Evolutionary conservation across 208 protist species (phyloP), one percentile per base, ranked within the genome.

Genomic region (Trypanosoma grayi): DNA sequence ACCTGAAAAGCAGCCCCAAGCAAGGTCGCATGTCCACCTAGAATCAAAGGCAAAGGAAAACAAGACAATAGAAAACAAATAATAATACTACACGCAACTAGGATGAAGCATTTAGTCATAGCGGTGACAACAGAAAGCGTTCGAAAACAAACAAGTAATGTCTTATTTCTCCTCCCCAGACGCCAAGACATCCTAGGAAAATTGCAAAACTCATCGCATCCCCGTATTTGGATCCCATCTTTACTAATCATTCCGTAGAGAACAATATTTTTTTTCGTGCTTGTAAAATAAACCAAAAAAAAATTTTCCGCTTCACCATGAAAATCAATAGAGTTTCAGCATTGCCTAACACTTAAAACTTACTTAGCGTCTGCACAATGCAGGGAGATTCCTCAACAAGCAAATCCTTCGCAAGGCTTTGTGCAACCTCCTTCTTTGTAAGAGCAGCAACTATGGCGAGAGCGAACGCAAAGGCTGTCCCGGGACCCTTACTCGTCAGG

Each of bases 391-490:
- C 69, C 27, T 86, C 71, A 25, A 95, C 59, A 37, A 92, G 81
- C 57, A 95, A 69, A 41, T 73, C 83, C 66, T 82, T 81, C n/a
- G 86, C 70, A 22, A 95, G 27, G n/a, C 52, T 44, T 40, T 80
- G 56, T 1, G 86, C 89, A 3, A 83, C n/a, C 6, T 92, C 84
- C 37, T 66, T 75, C 8, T 77, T 87, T 39, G 52, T 60, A 51
- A 95, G 75, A 7, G 84, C 58, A 14, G 77, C 72, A 31, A 90
- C 85, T 18, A 79, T 86, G 5, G 83, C 85, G 30, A 95, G 77
- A 18, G 44, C 85, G 73, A 93, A 95, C 53, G 82, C 83, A 40
- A 93, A 86, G 33, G 89, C 81, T 7, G 89, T 93, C n/a, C 81
- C 89, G 22, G 89, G 89, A 18, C 83, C 83, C 33, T 74, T 83